Percentiles rank a stretch among this genome's conserved stretches.
phyloP scores from a whole-genome alignment of 2,329 filamentous ascomycete genomes.

The Talaromyces sp. region DNA sequence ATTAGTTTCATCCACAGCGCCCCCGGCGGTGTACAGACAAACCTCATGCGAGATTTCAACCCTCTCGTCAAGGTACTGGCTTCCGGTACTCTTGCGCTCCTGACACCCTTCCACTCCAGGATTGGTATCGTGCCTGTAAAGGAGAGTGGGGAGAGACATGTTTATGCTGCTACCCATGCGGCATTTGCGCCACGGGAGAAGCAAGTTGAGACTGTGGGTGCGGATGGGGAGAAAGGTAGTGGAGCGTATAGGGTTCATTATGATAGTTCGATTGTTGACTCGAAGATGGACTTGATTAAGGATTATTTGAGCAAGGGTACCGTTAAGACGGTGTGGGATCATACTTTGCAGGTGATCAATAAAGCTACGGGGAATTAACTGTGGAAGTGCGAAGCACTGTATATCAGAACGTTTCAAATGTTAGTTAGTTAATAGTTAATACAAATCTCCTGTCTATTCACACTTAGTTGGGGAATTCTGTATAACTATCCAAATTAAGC shows the following conservation, averaged over 20 bases:
- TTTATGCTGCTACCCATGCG: slow-evolving; percentile 18
- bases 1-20: slow-evolving; percentile 49
- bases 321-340: slow-evolving; percentile 20
- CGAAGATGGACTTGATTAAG: slow-evolving; percentile 15
- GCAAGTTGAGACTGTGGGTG: slow-evolving; percentile 15
- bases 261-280: slow-evolving; percentile 16
- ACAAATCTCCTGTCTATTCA: neutral
- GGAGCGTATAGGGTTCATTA: slow-evolving; percentile 19
- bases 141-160: slow-evolving; percentile 22
- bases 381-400: neutral
- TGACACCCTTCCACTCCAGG: slow-evolving; percentile 12
- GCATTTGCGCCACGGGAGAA: slow-evolving; percentile 14
- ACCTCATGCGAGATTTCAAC: slow-evolving; percentile 49
- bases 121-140: slow-evolving; percentile 15
- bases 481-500: too few species aligned
- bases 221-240: slow-evolving; percentile 18
- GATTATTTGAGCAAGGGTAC: slow-evolving; percentile 15
- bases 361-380: neutral
- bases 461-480: too few species aligned
- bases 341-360: slow-evolving; percentile 20
- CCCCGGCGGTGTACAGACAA: slow-evolving; percentile 46
- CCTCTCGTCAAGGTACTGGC: neutral
- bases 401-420: neutral
- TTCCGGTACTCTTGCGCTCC: neutral
- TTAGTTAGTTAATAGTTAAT: neutral